Evolutionary conservation across 768 basidiomycete genomes (phyloP).

Genomic region (Tulasnella sp.): DNA sequence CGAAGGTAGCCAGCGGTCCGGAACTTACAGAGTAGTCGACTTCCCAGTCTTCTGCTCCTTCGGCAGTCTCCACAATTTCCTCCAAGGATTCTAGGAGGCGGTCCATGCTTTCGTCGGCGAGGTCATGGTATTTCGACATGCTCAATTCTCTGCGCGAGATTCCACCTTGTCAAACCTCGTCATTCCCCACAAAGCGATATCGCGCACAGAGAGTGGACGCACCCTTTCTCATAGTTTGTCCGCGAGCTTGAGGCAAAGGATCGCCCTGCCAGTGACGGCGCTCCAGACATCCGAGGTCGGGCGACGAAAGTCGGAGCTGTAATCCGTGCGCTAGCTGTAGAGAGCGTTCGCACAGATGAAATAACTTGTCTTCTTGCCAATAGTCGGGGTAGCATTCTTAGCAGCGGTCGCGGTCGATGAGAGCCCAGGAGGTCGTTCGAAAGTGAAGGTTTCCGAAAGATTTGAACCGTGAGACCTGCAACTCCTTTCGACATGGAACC

Average conservation of each 20-base stretch:
- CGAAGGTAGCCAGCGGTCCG: not conserved
- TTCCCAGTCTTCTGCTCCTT: slow-evolving; percentile 58
- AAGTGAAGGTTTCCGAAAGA: not conserved
- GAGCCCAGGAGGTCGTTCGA: not conserved
- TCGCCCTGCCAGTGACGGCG: not conserved
- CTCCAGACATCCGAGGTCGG: not conserved
- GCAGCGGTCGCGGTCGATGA: not conserved
- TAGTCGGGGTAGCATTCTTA: not conserved
- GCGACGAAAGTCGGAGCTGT: not conserved
- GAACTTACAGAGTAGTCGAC: slow-evolving; percentile 80
- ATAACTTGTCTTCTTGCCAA: not conserved
- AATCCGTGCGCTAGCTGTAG: not conserved
- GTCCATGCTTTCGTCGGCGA: slow-evolving; percentile 77
- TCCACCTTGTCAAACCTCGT: not conserved
- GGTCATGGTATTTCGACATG: slow-evolving; percentile 60
- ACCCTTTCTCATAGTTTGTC: slow-evolving; percentile 8
- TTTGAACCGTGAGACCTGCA: not conserved
- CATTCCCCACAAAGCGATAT: not conserved
- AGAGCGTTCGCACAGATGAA: not conserved
- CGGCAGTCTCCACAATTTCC: slow-evolving; percentile 54
- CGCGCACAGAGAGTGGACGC: not conserved
- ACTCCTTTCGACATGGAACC: not conserved
- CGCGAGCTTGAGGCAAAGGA: not conserved
- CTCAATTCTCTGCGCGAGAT: slow-evolving; percentile 46
- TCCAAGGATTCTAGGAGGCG: slow-evolving; percentile 70